Conservation (phyloP, 208 protist species). For the Trypanosoma lewisi region DNA sequence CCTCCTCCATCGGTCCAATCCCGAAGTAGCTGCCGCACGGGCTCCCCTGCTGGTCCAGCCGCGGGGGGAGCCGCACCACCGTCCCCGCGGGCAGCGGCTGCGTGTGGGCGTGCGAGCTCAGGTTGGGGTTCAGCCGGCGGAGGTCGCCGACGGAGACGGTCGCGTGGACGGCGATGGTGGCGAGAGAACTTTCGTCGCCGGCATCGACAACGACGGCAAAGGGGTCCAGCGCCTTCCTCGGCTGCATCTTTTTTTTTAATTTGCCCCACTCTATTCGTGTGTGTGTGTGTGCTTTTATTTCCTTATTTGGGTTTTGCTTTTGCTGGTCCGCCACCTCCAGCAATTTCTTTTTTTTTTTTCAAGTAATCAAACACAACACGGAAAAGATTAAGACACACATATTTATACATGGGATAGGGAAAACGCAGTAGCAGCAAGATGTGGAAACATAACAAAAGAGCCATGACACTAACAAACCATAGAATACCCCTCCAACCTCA, state of each 20-base stretch:
- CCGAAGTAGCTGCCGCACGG: conserved; percentile 41
- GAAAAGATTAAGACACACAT: too few species aligned
- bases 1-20: conserved; percentile 44
- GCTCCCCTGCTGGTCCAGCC: conserved; percentile 19
- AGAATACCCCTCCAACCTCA: not conserved
- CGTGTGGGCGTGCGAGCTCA: conserved; percentile 28
- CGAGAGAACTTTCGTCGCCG: conserved; percentile 3
- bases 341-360: too few species aligned
- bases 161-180: conserved; percentile 2
- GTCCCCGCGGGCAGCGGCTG: conserved; percentile 41
- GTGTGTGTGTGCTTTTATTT: too few species aligned
- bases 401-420: too few species aligned
- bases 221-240: conserved; percentile 11
- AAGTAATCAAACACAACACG: too few species aligned
- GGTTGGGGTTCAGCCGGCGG: conserved; percentile 42
- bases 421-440: too few species aligned
- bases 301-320: not conserved
- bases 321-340: not conserved
- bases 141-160: conserved; percentile 40
- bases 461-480: too few species aligned
- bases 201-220: conserved; percentile 18
- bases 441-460: too few species aligned
- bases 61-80: conserved; percentile 39
- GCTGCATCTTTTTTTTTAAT: conserved; percentile 6
- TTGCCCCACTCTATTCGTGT: too few species aligned